Evolutionary conservation across 1,139 yeast genomes (phyloP), one percentile per base, ranked within the genome.

Genomic region (Eremothecium gossypii): DNA sequence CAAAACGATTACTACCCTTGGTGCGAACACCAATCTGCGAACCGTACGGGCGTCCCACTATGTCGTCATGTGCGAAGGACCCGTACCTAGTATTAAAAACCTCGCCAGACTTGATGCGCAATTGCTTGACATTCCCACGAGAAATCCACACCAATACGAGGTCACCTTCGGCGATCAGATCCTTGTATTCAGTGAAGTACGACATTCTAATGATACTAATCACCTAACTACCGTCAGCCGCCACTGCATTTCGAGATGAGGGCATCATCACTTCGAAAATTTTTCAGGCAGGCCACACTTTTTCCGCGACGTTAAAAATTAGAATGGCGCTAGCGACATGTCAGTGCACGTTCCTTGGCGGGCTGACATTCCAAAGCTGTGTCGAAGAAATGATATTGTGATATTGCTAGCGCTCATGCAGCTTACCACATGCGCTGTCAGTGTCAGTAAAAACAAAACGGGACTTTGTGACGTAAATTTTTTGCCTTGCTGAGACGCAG

Each of bases 61-160:
- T 87, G 33, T 74, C 68, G 41, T 74, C 73, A 57, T 91, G 97
- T 17, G 80, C 83, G 60, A 85, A 93, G 27, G 81, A 73, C 8
- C 99, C 99, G 61, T 80, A 93, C 49, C 96, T 69, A 7, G 97
- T 87, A 60, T 86, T 84, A 50, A 91, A 68, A 14, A 64, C 65
- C 42, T 74, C 80, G 7, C 81, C 86, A 33, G 64, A 59, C 36
- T 71, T 71, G 26, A 87, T 76, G 2, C 67, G 69, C 33, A 89
- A 65, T 0, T 96, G 95, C 58, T 84, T 85, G 49, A 86, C 74
- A 49, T 79, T 75, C 30, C 79, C 81, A 53, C 98, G 71, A 36
- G 91, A 80, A 38, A 91, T 74, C 73, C 89, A 91, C 1, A 86
- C 89, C 26, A 91, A 72, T 2, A 85, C 95, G 20, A 87, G 66